Evolutionary conservation across 78 protist species (phyloP).

Genomic region (Speleostelium caveatum): DNA sequence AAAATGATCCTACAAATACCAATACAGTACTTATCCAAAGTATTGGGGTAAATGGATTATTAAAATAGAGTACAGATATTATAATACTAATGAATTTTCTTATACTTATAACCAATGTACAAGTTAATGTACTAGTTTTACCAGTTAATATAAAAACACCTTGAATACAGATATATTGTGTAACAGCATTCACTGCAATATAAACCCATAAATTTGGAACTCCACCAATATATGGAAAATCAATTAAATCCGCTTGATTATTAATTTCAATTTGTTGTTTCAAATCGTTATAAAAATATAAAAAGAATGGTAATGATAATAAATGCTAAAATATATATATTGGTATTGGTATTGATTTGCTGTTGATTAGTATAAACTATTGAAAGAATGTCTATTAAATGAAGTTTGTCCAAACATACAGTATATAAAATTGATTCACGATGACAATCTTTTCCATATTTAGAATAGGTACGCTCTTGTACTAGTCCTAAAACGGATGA

Average conservation of each 20-base stretch:
- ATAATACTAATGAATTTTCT: slow-evolving; percentile 74
- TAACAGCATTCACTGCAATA: slow-evolving; percentile 47
- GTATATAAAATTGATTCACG: slow-evolving; percentile 59
- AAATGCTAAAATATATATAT: slow-evolving; percentile 21
- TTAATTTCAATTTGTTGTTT: slow-evolving; percentile 17
- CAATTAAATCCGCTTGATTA: slow-evolving; percentile 42
- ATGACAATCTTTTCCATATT: slow-evolving; percentile 68
- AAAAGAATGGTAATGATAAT: slow-evolving; percentile 71
- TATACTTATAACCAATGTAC: slow-evolving; percentile 72
- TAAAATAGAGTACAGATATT: slow-evolving; percentile 48
- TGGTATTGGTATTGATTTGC: background rate
- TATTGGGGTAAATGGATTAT: slow-evolving; percentile 53
- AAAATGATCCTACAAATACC: slow-evolving; percentile 71
- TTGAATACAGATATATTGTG: slow-evolving; percentile 63
- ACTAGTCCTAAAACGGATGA: slow-evolving; percentile 63
- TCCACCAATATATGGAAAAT: slow-evolving; percentile 4
- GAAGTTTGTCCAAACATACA: slow-evolving; percentile 27
- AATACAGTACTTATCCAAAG: slow-evolving; percentile 39
- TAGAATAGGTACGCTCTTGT: slow-evolving; percentile 62
- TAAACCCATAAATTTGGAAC: slow-evolving; percentile 72
- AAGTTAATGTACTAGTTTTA: slow-evolving; percentile 68
- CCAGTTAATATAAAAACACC: slow-evolving; percentile 81
- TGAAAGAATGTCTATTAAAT: background rate
- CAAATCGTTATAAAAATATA: slow-evolving; percentile 36
- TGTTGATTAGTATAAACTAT: background rate